These are phyloP conservation scores for Taiwanofungus camphoratus DNA, from an alignment of 1,284 basidiomycete genomes.

Conservation along the genomic window DNA sequence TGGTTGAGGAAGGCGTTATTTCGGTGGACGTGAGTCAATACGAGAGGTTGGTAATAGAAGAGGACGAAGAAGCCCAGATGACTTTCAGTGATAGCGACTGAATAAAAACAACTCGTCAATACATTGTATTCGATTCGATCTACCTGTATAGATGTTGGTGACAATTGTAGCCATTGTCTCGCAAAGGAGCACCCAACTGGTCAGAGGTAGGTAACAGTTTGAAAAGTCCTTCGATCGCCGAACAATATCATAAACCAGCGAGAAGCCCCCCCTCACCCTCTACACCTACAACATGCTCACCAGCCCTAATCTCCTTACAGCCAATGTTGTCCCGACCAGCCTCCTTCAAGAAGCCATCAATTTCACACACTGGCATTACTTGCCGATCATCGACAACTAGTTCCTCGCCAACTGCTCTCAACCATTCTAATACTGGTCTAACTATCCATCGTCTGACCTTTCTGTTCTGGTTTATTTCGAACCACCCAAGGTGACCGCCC, in stretches of 20 bases:
- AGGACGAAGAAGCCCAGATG: constrained; percentile 58
- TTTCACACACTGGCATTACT: constrained; percentile 34
- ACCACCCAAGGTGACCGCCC: constrained; percentile 97
- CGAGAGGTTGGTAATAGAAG: constrained; percentile 57
- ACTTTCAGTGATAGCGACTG: constrained; percentile 83
- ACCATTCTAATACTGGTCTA: constrained; percentile 72
- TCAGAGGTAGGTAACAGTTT: neutral
- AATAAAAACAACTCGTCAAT: constrained; percentile 11
- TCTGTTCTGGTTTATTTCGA: constrained; percentile 50
- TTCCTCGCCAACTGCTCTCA: constrained; percentile 53
- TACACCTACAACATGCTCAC: constrained; percentile 32
- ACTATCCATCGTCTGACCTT: constrained; percentile 63
- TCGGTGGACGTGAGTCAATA: constrained; percentile 88
- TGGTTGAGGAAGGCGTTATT: constrained; percentile 77
- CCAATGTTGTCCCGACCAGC: constrained; percentile 45
- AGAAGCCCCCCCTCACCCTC: constrained; percentile 35
- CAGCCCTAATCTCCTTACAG: constrained; percentile 33
- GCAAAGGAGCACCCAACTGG: no score
- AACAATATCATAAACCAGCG: constrained; percentile 35
- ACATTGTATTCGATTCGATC: constrained; percentile 14
- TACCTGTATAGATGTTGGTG: constrained; percentile 13
- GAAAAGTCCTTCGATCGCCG: neutral
- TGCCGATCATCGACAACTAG: constrained; percentile 33
- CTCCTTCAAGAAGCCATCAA: constrained; percentile 57
- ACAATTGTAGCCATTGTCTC: neutral